A percentile compares a stretch with the other conserved stretches of the same genome.
Conservation (phyloP, 225 moss, liverwort and hornwort species). For the Rhytidiadelphus loreus region DNA sequence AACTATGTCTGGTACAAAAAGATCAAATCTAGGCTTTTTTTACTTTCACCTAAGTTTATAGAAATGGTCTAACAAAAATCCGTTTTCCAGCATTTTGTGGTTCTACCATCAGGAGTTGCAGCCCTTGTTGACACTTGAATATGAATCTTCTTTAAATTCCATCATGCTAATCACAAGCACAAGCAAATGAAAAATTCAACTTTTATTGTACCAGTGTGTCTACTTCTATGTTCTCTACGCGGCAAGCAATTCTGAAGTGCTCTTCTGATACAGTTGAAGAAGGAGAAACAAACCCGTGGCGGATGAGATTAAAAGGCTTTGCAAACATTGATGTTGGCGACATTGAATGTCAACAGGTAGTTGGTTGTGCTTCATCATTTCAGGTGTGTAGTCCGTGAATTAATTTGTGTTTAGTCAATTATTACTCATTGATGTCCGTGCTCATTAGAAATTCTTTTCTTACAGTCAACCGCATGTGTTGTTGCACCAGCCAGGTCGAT, state of each 20-base stretch:
- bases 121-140: neutral
- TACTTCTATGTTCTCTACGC: neutral
- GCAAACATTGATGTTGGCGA: conserved; percentile 16
- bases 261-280: neutral
- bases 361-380: neutral
- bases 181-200: neutral
- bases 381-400: neutral
- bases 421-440: neutral
- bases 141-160: neutral
- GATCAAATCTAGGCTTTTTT: neutral
- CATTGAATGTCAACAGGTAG: conserved; percentile 17
- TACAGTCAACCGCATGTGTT: neutral
- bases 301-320: conserved; percentile 10
- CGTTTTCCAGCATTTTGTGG: neutral
- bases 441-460: neutral
- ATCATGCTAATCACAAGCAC: neutral
- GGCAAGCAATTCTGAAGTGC: neutral
- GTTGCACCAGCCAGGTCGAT: conserved; percentile 17
- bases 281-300: conserved; percentile 8
- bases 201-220: neutral
- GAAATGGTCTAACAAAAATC: neutral
- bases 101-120: neutral
- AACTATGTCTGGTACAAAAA: neutral
- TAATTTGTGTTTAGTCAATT: neutral
- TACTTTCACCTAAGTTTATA: neutral